phyloP scores from a whole-genome alignment of 257 asterid species.

The Schizonepeta tenuifolia region DNA sequence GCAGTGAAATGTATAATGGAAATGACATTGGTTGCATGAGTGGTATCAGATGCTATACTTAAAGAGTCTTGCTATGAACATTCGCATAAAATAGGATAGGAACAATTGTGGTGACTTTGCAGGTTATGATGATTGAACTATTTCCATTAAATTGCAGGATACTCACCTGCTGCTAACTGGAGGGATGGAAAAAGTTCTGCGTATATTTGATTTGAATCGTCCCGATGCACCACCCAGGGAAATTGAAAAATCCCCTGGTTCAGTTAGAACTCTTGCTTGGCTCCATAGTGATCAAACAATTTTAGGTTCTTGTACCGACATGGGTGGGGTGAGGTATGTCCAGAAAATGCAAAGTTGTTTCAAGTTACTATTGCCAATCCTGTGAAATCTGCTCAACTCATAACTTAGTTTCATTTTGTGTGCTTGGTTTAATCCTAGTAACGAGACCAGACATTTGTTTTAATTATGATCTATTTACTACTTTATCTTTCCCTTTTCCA shows the following conservation, averaged over 20 bases:
- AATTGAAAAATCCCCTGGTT: constrained; percentile 84
- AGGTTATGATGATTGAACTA: constrained; percentile 16
- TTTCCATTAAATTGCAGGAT: constrained; percentile 54
- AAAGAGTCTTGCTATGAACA: neutral
- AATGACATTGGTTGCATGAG: neutral
- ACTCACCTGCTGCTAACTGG: constrained; percentile 80
- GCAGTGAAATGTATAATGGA: neutral
- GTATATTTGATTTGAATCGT: constrained; percentile 79
- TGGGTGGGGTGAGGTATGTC: constrained; percentile 89
- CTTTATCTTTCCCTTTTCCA: neutral
- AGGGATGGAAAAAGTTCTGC: constrained; percentile 82
- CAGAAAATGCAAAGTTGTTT: neutral
- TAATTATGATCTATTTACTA: neutral
- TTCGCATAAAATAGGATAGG: neutral
- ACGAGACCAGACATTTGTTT: neutral
- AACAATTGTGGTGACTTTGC: neutral
- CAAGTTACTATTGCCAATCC: neutral
- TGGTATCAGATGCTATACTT: neutral
- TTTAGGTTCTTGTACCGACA: constrained; percentile 85
- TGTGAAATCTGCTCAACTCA: neutral
- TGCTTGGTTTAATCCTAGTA: no score
- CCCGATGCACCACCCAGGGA: constrained; percentile 93
- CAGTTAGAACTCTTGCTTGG: constrained; percentile 90
- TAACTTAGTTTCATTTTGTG: neutral
- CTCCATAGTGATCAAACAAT: constrained; percentile 91